A percentile compares a stretch with the other conserved stretches of the same genome.
Evolutionary conservation across 805 yeast genomes (phyloP).

Genomic region (Nakazawaea pomicola): DNA sequence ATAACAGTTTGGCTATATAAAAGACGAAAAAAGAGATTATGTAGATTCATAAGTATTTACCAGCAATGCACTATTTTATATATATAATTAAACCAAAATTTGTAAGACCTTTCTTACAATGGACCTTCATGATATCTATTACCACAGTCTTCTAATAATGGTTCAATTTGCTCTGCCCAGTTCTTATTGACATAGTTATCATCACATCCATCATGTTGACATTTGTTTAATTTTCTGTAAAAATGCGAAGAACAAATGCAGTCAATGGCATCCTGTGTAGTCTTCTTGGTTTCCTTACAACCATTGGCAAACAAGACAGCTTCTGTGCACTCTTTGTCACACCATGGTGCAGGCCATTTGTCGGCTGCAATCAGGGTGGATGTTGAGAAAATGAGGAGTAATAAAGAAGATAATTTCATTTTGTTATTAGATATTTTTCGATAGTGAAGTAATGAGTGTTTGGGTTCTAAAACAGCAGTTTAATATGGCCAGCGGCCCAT

Average conservation of each 20-base stretch:
- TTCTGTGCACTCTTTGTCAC: slow-evolving; percentile 19
- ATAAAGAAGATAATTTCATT: background rate
- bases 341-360: slow-evolving; percentile 18
- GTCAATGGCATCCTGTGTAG: slow-evolving; percentile 6
- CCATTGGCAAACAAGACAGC: slow-evolving; percentile 16
- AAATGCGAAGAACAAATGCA: slow-evolving; percentile 15
- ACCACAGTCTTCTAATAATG: slow-evolving; percentile 13
- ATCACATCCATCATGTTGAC: slow-evolving; percentile 14
- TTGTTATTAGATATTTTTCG: no score
- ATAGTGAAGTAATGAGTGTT: no score
- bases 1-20: no score
- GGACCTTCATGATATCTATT: slow-evolving; percentile 14
- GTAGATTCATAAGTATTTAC: background rate
- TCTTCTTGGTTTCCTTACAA: slow-evolving; percentile 12
- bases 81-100: background rate
- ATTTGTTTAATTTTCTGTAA: slow-evolving; percentile 11
- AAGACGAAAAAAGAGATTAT: no score
- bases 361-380: slow-evolving; percentile 4
- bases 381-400: background rate
- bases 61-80: background rate
- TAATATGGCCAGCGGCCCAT: no score
- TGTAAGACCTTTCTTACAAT: background rate
- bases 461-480: no score
- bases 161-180: slow-evolving; percentile 12
- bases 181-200: slow-evolving; percentile 12